Evolutionary conservation across 768 basidiomycete genomes (phyloP), one percentile per base, ranked within the genome.

Genomic region (Suillus subluteus): DNA sequence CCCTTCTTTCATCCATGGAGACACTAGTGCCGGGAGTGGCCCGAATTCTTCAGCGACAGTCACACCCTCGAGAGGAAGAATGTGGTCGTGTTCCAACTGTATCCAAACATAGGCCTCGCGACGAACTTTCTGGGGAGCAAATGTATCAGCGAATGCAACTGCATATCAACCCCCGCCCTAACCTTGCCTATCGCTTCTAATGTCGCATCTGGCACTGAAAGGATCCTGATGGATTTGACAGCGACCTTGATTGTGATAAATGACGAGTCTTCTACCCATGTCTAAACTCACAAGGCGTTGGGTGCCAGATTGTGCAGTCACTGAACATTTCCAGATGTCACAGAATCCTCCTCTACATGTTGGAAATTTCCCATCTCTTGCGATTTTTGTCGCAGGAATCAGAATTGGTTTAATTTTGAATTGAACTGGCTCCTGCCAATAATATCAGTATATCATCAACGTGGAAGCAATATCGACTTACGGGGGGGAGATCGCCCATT

Each of bases 21-120:
- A 73, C 32, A 76, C 68, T 44, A 74, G 9, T 6, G 52, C 67
- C 68, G 7, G 70, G 68, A 61, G 64, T 71, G 8, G 63, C 41
- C 58, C 65, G 7, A 64, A 26, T 7, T 69, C 21, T 58, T 54
- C 70, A 35, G 68, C 55, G 13, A 76, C 4, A 23, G 58, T 58
- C 12, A 40, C 65, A 11, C 78, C 77, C 21, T 76, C 72, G 50
- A 78, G 74, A 0, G 75, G 73, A 30, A 78, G 73, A 43, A 78
- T 72, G 56, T 79, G 77, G n/a, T 40, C 65, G 59, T 75, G 75
- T 16, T 68, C 63, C n/a, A 78, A 66, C 18, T 75, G 76, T 50
- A 76, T 66, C 77, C 76, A 79, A 12, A 78, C 65, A 30, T 79
- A 65, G 37, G 74, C 72, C 65, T 78, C 79, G 44, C 71, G 69